phyloP scores from a whole-genome alignment of 2,329 filamentous ascomycete genomes.

The Calonectria henricotiae region DNA sequence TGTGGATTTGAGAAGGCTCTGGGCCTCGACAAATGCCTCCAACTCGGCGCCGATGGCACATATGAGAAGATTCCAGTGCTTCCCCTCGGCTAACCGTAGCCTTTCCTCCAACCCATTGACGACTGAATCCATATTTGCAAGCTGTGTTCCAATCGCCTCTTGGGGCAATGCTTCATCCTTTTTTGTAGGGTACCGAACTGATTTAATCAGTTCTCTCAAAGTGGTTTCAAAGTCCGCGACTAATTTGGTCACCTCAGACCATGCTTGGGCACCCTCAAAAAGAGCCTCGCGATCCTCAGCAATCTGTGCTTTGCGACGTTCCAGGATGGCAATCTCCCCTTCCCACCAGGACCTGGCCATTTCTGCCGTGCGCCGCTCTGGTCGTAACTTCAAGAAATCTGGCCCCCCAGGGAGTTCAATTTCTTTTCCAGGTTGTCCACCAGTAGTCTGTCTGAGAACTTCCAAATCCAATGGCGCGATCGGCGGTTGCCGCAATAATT shows the following conservation, averaged over 20 bases:
- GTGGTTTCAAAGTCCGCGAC: conserved; percentile 77
- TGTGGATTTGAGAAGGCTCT: conserved; percentile 65
- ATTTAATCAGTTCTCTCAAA: conserved; percentile 72
- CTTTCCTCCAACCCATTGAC: conserved; percentile 71
- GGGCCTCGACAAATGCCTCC: conserved; percentile 76
- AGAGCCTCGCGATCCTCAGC: conserved; percentile 77
- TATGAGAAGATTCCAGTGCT: conserved; percentile 82
- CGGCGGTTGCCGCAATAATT: conserved; percentile 73
- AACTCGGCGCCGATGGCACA: conserved; percentile 83
- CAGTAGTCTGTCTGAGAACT: conserved; percentile 54
- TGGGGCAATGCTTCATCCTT: conserved; percentile 57
- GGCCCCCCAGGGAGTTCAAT: conserved; percentile 59
- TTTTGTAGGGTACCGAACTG: conserved; percentile 47
- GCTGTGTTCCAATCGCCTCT: conserved; percentile 63
- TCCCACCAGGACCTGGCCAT: conserved; percentile 83
- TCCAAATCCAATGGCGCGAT: conserved; percentile 69
- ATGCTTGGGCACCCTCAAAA: conserved; percentile 77
- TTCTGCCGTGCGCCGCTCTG: conserved; percentile 77
- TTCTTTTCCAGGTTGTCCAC: conserved; percentile 39
- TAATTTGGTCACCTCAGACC: conserved; percentile 74
- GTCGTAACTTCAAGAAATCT: conserved; percentile 75
- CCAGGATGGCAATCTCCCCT: conserved; percentile 72
- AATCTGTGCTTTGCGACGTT: conserved; percentile 70
- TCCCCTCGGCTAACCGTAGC: conserved; percentile 71
- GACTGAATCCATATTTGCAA: conserved; percentile 72